Conservation (phyloP, 2,329 filamentous ascomycete species). For the Sarocladium oryzae region DNA sequence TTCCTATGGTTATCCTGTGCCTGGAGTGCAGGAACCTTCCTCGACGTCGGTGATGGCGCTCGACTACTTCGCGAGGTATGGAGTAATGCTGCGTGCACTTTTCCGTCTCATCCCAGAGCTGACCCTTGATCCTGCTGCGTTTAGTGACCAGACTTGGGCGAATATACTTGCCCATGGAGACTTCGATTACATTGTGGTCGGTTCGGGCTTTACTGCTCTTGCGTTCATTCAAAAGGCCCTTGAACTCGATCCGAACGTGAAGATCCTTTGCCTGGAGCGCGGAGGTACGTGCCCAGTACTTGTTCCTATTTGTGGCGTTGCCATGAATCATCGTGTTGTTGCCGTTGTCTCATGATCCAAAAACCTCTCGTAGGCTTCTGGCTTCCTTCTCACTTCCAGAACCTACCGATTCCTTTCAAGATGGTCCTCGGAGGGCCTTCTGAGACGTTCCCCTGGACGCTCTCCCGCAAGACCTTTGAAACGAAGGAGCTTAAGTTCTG, state of each 20-base stretch:
- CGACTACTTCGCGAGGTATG: background rate
- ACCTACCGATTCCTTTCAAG: background rate
- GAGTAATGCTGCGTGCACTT: background rate
- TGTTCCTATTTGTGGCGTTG: background rate
- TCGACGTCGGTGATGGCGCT: background rate
- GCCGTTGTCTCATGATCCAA: background rate
- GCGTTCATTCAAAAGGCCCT: background rate
- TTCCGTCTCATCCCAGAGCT: background rate
- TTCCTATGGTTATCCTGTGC: background rate
- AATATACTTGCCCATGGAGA: background rate
- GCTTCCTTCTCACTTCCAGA: background rate
- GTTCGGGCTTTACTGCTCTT: background rate
- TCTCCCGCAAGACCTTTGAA: background rate
- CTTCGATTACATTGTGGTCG: background rate
- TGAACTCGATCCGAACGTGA: background rate
- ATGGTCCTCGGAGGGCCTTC: background rate
- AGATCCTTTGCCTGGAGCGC: background rate
- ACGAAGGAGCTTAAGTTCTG: slow-evolving; percentile 9
- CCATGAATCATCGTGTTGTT: background rate
- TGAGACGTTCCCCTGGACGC: background rate
- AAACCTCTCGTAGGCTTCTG: background rate
- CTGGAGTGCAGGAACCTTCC: background rate
- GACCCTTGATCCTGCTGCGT: background rate
- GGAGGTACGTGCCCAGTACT: background rate
- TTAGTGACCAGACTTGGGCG: background rate